Base-by-base conservation (phyloP, 2,329 filamentous ascomycete genomes). In the Aureobasidium pullulans region DNA sequence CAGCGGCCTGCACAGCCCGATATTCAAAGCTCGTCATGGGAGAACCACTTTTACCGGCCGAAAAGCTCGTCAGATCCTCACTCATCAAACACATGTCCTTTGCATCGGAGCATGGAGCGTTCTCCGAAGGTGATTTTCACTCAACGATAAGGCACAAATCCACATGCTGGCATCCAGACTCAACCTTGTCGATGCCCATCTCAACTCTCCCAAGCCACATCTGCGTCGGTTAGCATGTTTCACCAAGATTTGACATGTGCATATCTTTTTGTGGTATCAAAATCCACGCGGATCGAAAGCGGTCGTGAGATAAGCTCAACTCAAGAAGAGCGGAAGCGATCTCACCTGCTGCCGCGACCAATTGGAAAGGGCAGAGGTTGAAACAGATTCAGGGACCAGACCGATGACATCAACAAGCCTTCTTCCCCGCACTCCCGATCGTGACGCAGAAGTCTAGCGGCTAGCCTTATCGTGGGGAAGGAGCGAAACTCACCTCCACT, bases 181-280 rank as follows among this genome's bases (percentile, higher is more conserved):
- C 23, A 32, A 29, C 19, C 11, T 39, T 32, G 36, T 13, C 23
- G 10, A 11, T 31, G 13, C 39, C 4, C 50, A 44, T 54, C 31
- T 36, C 23, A 9, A 32, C 39, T 16, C 23, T 29, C 36, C n/a
- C 5, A 31, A 19, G 29, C 7, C 28, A 13, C 49, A 40, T 42
- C 16, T 42, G 49, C n/a, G 16, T 54, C 39, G 50, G 9, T 39
- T 56, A 23, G 16, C 29, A 44, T 23, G 31, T 56, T 15, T 34
- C 28, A 28, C 28, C 3, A 23, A 54, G 50, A 54, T 54, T 31
- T 44, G 50, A 32, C 50, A 44, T 44, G 40, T n/a, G 52, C 16
- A 37, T 37, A 56, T 56, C 52, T n/a, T 56, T 56, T 56, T 56
- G 39, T 36, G 11, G 52, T 53, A 53, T 42, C 49, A 42, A 42